These are phyloP conservation scores for Tetrahymena borealis DNA, from an alignment of 73 alveolate species.

Conservation along the genomic window DNA sequence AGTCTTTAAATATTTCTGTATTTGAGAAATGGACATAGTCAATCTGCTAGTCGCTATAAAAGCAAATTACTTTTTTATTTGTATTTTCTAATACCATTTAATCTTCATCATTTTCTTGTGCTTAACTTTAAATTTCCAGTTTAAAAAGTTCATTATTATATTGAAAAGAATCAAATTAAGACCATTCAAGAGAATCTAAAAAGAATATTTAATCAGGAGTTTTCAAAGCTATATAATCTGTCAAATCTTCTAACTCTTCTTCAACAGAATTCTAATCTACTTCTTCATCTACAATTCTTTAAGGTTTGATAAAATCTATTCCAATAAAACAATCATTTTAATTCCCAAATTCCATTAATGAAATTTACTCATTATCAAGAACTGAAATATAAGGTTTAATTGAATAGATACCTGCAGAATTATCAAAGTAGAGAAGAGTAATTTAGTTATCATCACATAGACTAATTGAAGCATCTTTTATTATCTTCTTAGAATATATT, in stretches of 20 bases:
- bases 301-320: background rate
- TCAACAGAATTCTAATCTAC: background rate
- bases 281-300: background rate
- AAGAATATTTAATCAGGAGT: background rate
- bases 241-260: background rate
- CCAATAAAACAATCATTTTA: background rate
- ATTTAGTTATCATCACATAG: background rate
- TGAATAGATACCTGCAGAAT: background rate
- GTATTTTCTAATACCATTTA: background rate
- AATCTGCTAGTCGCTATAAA: background rate
- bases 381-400: background rate
- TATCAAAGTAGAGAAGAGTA: background rate
- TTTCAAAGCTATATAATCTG: background rate
- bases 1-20: background rate
- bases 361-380: background rate
- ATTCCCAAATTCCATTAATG: background rate
- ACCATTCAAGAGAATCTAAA: background rate
- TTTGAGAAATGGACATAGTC: background rate
- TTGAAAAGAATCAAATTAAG: background rate
- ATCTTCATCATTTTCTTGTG: background rate
- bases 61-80: background rate
- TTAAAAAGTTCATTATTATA: background rate
- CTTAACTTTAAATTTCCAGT: background rate
- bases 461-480: background rate
- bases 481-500: background rate